These are phyloP conservation scores for Hypoxylon sp. DNA, from an alignment of 2,329 filamentous ascomycete genomes.

Conservation along the genomic window DNA sequence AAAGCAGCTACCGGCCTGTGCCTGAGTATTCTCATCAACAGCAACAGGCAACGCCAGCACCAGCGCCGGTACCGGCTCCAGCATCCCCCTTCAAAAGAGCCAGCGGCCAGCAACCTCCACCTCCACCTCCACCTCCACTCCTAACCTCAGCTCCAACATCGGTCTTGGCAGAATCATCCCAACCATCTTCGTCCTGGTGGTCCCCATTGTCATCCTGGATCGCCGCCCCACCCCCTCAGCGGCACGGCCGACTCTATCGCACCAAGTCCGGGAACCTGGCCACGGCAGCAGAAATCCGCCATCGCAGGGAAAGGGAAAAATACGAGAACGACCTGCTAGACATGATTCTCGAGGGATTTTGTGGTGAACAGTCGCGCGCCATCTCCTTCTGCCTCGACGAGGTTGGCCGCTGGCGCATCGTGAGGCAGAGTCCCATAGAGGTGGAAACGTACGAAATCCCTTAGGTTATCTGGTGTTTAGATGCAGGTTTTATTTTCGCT, in stretches of 20 bases:
- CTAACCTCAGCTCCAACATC: not conserved
- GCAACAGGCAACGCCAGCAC: not conserved
- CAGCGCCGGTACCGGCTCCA: not conserved
- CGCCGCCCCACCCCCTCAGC: conserved; percentile 16
- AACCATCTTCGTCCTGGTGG: conserved; percentile 16
- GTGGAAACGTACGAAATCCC: conserved; percentile 32
- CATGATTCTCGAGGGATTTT: conserved; percentile 57
- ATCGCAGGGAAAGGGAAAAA: conserved; percentile 47
- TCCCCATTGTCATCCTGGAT: conserved; percentile 6
- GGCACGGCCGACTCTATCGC: conserved; percentile 47
- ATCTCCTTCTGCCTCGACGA: conserved; percentile 58
- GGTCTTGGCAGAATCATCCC: conserved; percentile 1
- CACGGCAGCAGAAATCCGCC: conserved; percentile 46
- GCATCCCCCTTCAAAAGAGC: conserved; percentile 1
- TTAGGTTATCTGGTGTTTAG: not conserved
- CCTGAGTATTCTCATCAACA: conserved; percentile 10
- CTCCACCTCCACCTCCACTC: not conserved
- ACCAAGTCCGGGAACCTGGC: conserved; percentile 51
- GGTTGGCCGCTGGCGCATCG: conserved; percentile 61
- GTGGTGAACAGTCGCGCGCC: conserved; percentile 36
- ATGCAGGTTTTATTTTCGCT: not conserved
- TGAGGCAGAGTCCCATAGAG: conserved; percentile 22
- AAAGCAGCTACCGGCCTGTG: conserved; percentile 5
- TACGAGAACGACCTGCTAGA: conserved; percentile 54
- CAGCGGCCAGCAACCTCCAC: not conserved